Conservation (phyloP, 2,329 filamentous ascomycete species). For the Monilinia laxa region DNA sequence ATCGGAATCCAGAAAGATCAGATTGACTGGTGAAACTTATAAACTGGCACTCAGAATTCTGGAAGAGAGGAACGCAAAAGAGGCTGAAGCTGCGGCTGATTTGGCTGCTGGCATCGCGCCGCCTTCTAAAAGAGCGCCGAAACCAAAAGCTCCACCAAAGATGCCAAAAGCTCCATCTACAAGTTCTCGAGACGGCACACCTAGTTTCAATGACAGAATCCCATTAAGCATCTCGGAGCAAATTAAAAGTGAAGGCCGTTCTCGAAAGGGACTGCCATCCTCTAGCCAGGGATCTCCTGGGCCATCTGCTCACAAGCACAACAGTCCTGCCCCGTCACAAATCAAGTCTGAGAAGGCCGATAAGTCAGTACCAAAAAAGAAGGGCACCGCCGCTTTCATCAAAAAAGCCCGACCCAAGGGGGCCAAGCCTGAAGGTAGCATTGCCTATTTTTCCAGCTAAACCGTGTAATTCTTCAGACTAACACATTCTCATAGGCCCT, state of each 20-base stretch:
- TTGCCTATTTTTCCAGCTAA: neutral
- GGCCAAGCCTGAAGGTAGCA: slow-evolving; percentile 32
- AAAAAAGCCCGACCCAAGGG: slow-evolving; percentile 30
- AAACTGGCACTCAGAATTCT: slow-evolving; percentile 34
- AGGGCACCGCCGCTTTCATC: slow-evolving; percentile 32
- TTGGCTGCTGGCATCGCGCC: slow-evolving; percentile 19
- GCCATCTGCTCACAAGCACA: slow-evolving; percentile 30
- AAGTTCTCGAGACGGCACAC: slow-evolving; percentile 33
- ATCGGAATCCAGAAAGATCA: slow-evolving; percentile 34
- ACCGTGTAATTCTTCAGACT: neutral
- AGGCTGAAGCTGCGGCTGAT: slow-evolving; percentile 30
- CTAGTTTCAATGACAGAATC: slow-evolving; percentile 25
- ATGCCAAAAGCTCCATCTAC: slow-evolving; percentile 31
- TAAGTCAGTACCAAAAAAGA: slow-evolving; percentile 34
- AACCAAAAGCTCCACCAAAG: slow-evolving; percentile 27
- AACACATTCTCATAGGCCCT: slow-evolving; percentile 9
- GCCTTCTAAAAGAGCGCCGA: slow-evolving; percentile 11
- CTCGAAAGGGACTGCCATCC: slow-evolving; percentile 31
- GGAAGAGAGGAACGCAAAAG: slow-evolving; percentile 30
- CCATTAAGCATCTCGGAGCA: slow-evolving; percentile 38
- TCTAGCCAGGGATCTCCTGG: slow-evolving; percentile 36
- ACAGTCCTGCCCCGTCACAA: slow-evolving; percentile 27
- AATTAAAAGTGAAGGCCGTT: slow-evolving; percentile 38
- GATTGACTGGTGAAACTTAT: slow-evolving; percentile 34
- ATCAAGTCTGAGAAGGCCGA: slow-evolving; percentile 28